phyloP scores from a whole-genome alignment of 768 basidiomycete genomes.

The Dacryopinax spathularia region DNA sequence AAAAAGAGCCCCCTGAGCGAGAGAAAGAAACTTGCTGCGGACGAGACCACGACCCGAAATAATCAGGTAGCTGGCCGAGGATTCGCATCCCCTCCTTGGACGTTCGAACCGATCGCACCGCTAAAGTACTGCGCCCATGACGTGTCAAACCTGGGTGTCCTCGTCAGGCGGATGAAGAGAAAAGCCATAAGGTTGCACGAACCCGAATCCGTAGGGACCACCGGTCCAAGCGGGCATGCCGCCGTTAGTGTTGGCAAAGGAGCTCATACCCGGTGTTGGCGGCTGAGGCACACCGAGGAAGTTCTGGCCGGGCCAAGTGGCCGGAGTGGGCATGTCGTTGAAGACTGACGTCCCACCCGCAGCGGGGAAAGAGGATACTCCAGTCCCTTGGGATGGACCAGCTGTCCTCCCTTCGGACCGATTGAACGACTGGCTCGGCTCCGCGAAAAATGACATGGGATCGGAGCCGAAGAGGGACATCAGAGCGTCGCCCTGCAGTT shows the following conservation, averaged over 20 bases:
- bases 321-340: neutral
- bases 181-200: neutral
- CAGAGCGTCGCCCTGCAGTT: constrained; percentile 2
- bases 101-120: neutral
- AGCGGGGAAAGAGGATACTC: neutral
- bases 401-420: neutral
- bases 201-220: constrained; percentile 1
- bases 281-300: neutral
- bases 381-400: neutral
- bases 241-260: neutral
- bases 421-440: neutral
- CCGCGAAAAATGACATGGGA: neutral
- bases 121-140: neutral
- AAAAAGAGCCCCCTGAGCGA: neutral
- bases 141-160: neutral
- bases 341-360: neutral
- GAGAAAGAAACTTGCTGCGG: neutral
- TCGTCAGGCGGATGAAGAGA: neutral
- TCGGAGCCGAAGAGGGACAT: constrained; percentile 1
- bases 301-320: neutral
- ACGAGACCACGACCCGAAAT: neutral
- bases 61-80: neutral
- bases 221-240: neutral
- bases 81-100: neutral
- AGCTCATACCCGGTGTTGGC: neutral